Evolutionary conservation across 768 basidiomycete genomes (phyloP), one percentile per base, ranked within the genome.

Genomic region (Serendipita sp.): DNA sequence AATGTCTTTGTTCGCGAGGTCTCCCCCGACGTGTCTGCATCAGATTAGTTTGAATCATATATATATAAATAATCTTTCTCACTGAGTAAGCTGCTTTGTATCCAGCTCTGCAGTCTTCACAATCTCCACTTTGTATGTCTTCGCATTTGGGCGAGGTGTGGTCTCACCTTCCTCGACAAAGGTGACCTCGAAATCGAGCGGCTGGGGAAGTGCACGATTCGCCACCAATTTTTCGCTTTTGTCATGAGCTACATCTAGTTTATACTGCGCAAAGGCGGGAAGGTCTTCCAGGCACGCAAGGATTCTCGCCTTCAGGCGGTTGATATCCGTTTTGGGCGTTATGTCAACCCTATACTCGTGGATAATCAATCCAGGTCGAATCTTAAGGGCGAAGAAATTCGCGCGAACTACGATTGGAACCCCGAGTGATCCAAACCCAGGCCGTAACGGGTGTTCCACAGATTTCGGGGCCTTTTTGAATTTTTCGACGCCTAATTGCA

Each of bases 311-410:
- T 78, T 80, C 10, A 81, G 70, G 15, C 77, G 70, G 64, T 74
- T 74, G 37, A 68, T 66, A 15, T 77, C 77, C 0, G 78, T 73
- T 64, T 75, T 77, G 0, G 83, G 83, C 13, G 72, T 70, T 53
- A 85, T 80, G 24, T 78, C 74, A 41, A 86, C 63, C 37, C 30
- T 54, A 68, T 87, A 87, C 66, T 86, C 84, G 69, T 79, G 83
- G 3, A 83, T 70, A 0, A 75, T 74, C 3, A 75, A 76, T 0
- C 76, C 75, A 51, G 78, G 76, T 18, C 46, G 13, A n/a, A 80
- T 68, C 37, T 71, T 76, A 10, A 86, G 68, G 0, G 82, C 69
- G 71, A 85, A 86, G 73, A 86, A 85, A 70, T 86, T 87, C 24
- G 85, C 77, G 1, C 86, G 78, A 15, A 86, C 71, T 0, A 72